Conservation (phyloP, 805 yeast species). For the Starmera amethionina region DNA sequence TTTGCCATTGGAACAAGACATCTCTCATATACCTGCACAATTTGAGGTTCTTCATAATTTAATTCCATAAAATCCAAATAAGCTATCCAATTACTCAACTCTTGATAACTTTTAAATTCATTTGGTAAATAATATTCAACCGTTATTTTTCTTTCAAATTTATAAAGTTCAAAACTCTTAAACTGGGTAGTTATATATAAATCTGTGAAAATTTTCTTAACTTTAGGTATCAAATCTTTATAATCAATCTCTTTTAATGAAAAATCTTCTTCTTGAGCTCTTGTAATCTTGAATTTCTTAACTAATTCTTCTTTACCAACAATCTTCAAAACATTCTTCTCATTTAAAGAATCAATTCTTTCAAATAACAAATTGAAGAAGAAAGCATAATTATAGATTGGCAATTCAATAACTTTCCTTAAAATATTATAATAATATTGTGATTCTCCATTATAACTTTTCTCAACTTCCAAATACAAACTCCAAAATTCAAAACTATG, state of each 20-base stretch:
- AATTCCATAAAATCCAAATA: constrained; percentile 48
- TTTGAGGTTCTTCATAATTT: constrained; percentile 7
- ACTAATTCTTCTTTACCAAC: constrained; percentile 10
- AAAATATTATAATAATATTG: constrained; percentile 23
- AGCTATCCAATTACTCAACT: constrained; percentile 46
- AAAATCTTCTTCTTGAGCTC: not conserved
- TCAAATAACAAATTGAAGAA: constrained; percentile 31
- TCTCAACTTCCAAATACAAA: constrained; percentile 33
- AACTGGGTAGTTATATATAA: constrained; percentile 46
- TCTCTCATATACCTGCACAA: constrained; percentile 33
- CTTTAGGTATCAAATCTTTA: constrained; percentile 23
- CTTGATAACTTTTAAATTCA: constrained; percentile 26
- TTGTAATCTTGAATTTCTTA: constrained; percentile 13
- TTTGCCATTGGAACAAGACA: constrained; percentile 34
- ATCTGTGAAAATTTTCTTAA: constrained; percentile 42
- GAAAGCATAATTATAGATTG: constrained; percentile 41
- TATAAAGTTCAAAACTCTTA: constrained; percentile 37
- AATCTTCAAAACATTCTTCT: constrained; percentile 5
- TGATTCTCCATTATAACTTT: constrained; percentile 24
- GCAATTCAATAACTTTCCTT: constrained; percentile 43
- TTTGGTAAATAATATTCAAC: constrained; percentile 29
- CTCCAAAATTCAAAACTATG: constrained; percentile 42
- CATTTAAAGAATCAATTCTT: constrained; percentile 17
- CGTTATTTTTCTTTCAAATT: constrained; percentile 34
- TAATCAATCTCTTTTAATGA: constrained; percentile 5